Evolutionary conservation across 768 basidiomycete species (phyloP).

Genomic region (Tricholoma bakamatsutake): DNA sequence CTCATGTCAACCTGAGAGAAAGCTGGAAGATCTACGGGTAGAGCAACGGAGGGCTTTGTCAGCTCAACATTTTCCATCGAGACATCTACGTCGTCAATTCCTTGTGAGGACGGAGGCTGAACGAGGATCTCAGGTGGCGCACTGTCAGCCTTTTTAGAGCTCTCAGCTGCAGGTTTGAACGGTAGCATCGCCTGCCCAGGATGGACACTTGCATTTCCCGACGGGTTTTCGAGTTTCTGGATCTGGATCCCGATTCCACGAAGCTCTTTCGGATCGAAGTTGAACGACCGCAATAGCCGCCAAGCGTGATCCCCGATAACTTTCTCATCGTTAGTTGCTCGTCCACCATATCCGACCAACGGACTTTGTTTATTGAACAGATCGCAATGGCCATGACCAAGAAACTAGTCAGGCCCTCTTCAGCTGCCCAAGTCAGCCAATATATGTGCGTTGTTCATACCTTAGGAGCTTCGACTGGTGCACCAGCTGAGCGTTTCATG

Average conservation of each 20-base stretch:
- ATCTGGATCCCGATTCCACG: conserved; percentile 90
- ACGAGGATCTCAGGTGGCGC: conserved; percentile 11
- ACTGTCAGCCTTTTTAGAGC: conserved; percentile 10
- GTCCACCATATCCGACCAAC: conserved; percentile 53
- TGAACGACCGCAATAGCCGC: conserved; percentile 64
- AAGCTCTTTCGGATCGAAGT: conserved; percentile 81
- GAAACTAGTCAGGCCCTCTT: conserved; percentile 46
- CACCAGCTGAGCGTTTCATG: conserved; percentile 79
- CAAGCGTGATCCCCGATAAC: conserved; percentile 75
- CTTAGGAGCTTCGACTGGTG: conserved; percentile 89
- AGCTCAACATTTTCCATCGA: conserved; percentile 6
- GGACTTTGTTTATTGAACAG: conserved; percentile 70
- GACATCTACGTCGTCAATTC: conserved; percentile 4
- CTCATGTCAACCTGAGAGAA: conserved; percentile 72
- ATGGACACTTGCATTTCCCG: conserved; percentile 25
- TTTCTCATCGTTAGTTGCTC: conserved; percentile 66
- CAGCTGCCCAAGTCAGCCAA: background rate
- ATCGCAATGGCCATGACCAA: conserved; percentile 87
- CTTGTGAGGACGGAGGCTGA: conserved; percentile 14
- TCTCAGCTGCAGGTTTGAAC: conserved; percentile 34
- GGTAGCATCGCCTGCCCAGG: conserved; percentile 56
- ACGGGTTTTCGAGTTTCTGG: conserved; percentile 69
- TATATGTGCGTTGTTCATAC: conserved; percentile 31
- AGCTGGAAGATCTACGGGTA: conserved; percentile 42
- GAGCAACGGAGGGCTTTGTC: conserved; percentile 12